Base-by-base conservation (phyloP, 75 land plant genomes). In the Ceratopteris richardii region DNA sequence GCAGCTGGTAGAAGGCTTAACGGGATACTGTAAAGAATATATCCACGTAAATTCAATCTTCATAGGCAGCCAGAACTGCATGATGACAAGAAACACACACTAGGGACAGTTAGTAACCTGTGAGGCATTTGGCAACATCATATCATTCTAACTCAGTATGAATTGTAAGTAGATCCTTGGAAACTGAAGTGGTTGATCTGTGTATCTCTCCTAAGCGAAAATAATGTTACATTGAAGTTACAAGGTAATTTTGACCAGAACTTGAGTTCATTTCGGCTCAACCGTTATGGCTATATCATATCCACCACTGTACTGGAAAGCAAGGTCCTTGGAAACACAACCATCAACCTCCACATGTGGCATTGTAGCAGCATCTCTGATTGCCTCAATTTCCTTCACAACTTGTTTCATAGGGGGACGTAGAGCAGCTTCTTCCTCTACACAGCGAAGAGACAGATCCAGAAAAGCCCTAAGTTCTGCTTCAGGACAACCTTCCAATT, bases 231-330 rank as follows among this genome's bases (percentile, higher is more conserved):
- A 33, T n/a, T 33, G 37, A 9, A 4, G 7, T 4, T 33, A 9
- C 37, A 33, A 33, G 37, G 37, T 33, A 46, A 17, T 5, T 21
- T 46, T 21, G 13, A 46, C 22, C 5, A 46, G 17, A n/a, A 46
- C 3, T 5, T 21, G 4, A 66, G 33, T 29, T 59, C 67, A 83
- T 58, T 88, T 88, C 50, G 88, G 85, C 43, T 82, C 84, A 58
- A 78, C 54, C 31, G 69, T 68, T 0, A 66, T 26, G n/a, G 82
- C 54, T 17, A 76, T 17, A 14, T 60, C 42, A 62, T 66, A 77
- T 9, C 84, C 92, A 39, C 87, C 80, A 44, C 93, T 88, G 42
- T 84, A 84, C 16, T 77, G 74, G 36, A 84, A 84, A n/a, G 78
- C 58, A 25, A 56, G 26, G 0, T 54, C 42, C 53, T 54, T 53